Base-by-base conservation (phyloP, 352 stramenopile species). In the Globisporangium solare region DNA sequence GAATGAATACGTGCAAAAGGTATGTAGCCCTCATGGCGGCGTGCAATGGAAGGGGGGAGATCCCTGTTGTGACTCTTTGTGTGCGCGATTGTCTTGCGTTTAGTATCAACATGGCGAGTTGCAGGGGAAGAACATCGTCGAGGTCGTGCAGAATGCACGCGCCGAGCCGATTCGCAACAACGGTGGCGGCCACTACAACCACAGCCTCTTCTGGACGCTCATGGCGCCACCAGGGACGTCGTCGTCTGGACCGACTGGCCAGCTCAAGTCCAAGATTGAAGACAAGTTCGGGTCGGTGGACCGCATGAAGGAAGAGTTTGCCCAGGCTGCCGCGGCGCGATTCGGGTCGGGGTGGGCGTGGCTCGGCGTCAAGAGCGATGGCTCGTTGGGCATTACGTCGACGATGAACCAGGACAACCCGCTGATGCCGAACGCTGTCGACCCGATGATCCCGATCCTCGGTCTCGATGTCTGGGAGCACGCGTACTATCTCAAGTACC, bases 401-500 rank as follows among this genome's bases (percentile, higher is more conserved):
- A 98, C 95, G 37, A 79, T 91, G 47, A 99, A 99, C 84, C 97
- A 99, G 84, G 83, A 93, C 76, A 93, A 93, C 71, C 83, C 83
- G 54, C 64, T 93, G n/a, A 91, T 93, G 83, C 83, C 83, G 48
- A 63, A 73, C 55, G 73, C 86, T 41, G 79, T 89, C 63, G 57
- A 79, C 56, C 73, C 81, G n/a, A 79, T 95, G 67, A 90, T 97
- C 71, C 94, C 94, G 45, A 98, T 99, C 64, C 77, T 99, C 31
- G 92, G 89, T 18, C 68, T 96, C 24, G 93, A 99, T 70, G 90
- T 98, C 43, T 99, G 96, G 96, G 94, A 99, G 72, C 92, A 98
- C 70, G 88, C 91, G 11, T 98, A 98, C 74, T 98, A 98, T 83
- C 81, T 98, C 58, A 97, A 98, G 79, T 98, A 98, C 86, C 92